Conservation (phyloP, 257 asterid species). For the Lantana camara region DNA sequence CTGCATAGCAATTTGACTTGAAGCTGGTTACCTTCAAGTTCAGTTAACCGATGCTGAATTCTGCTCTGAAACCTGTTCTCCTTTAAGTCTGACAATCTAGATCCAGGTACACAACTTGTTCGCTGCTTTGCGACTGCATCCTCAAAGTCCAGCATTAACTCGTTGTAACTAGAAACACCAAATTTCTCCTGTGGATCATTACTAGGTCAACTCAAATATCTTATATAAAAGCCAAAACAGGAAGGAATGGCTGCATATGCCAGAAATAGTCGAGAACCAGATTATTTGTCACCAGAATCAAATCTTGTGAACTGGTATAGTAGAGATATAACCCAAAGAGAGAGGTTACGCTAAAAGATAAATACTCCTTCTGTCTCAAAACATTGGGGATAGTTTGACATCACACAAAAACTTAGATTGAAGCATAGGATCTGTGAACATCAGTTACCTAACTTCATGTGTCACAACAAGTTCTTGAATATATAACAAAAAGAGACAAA, state of each 20-base stretch:
- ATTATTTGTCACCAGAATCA: neutral
- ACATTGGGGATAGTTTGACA: neutral
- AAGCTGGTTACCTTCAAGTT: constrained; percentile 78
- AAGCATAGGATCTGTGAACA: no score
- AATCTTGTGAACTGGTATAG: neutral
- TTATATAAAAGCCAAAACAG: constrained; percentile 1
- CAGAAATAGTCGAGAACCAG: neutral
- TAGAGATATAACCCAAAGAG: constrained; percentile 16
- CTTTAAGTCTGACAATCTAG: constrained; percentile 60
- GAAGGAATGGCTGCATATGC: constrained; percentile 8
- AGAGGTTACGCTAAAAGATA: neutral
- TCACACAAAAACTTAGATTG: no score
- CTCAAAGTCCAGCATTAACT: constrained; percentile 88
- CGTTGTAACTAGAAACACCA: constrained; percentile 60
- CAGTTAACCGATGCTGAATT: constrained; percentile 68
- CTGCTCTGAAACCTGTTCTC: constrained; percentile 66
- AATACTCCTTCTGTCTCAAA: neutral
- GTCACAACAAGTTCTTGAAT: neutral
- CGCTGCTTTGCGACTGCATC: constrained; percentile 74
- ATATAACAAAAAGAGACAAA: neutral
- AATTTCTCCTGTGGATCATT: constrained; percentile 50
- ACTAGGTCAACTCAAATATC: constrained; percentile 11
- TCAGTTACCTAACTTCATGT: neutral
- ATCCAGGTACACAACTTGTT: constrained; percentile 60
- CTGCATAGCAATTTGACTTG: neutral